Percentiles rank a stretch among this genome's conserved stretches.
Evolutionary conservation across 2,329 filamentous ascomycete genomes (phyloP).

Genomic region (Metarhizium brunneum): DNA sequence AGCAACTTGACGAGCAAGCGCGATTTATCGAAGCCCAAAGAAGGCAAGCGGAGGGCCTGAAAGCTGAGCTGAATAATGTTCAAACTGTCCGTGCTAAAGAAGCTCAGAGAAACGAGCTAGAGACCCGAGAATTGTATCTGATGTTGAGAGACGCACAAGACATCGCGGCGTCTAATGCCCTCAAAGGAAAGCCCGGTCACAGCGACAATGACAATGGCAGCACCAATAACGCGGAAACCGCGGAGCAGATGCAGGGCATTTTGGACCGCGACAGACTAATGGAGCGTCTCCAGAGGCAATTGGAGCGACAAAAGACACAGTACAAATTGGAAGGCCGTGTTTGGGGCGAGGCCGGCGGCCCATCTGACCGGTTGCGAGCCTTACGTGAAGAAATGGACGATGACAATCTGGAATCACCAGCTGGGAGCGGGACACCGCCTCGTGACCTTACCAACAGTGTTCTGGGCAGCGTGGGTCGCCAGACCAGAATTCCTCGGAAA

Average conservation of each 20-base stretch:
- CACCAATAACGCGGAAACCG: slow-evolving; percentile 53
- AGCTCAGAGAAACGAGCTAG: slow-evolving; percentile 86
- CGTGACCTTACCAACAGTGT: slow-evolving; percentile 62
- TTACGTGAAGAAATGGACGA: slow-evolving; percentile 91
- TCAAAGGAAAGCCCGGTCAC: slow-evolving; percentile 32
- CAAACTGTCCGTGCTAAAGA: slow-evolving; percentile 83
- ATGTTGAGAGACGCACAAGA: slow-evolving; percentile 98
- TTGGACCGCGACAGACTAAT: slow-evolving; percentile 87
- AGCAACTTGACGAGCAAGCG: slow-evolving; percentile 85
- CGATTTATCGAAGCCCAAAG: slow-evolving; percentile 83
- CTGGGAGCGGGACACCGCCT: slow-evolving; percentile 41
- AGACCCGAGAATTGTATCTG: slow-evolving; percentile 92
- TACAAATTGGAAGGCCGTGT: slow-evolving; percentile 92
- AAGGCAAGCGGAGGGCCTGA: slow-evolving; percentile 78
- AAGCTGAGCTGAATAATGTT: slow-evolving; percentile 79
- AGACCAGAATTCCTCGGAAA: slow-evolving; percentile 46
- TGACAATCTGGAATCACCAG: slow-evolving; percentile 36
- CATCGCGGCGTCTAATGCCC: slow-evolving; percentile 78
- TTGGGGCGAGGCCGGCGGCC: slow-evolving; percentile 73
- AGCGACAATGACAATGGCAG: slow-evolving; percentile 15
- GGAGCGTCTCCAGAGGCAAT: slow-evolving; percentile 87
- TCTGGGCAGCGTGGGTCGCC: slow-evolving; percentile 61
- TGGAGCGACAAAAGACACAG: slow-evolving; percentile 94
- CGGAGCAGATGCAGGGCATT: slow-evolving; percentile 79
- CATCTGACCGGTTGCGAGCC: slow-evolving; percentile 85